Percentiles rank a stretch among this genome's conserved stretches.
Conservation (phyloP, 2,329 filamentous ascomycete genomes). For the Fusarium xyrophilum region DNA sequence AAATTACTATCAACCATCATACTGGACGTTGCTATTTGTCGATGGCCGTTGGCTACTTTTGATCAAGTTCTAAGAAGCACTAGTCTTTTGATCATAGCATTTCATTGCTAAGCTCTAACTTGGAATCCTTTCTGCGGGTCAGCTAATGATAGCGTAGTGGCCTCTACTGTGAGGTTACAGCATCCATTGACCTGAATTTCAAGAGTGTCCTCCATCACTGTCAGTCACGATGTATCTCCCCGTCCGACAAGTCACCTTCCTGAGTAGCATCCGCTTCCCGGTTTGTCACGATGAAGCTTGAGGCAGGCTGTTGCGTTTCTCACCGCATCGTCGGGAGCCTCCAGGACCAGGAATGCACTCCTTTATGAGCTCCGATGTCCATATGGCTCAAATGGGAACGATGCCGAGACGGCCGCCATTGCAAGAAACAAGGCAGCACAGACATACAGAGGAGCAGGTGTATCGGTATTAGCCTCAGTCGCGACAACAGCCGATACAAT, state of each 20-base stretch:
- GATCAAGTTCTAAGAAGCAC: no score
- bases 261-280: neutral
- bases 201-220: fast-evolving
- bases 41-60: no score
- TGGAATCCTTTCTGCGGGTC: fast-evolving
- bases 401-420: conserved; percentile 54
- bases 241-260: neutral
- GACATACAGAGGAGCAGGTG: conserved; percentile 70
- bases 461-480: conserved; percentile 65
- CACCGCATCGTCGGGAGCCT: fast-evolving
- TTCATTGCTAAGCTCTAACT: neutral
- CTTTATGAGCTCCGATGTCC: conserved; percentile 1
- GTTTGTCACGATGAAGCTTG: fast-evolving
- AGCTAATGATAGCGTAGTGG: fast-evolving
- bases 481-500: conserved; percentile 74
- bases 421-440: conserved; percentile 70
- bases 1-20: fast-evolving
- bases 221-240: neutral
- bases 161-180: fast-evolving
- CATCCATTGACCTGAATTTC: neutral
- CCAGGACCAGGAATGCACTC: fast-evolving
- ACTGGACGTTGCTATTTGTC: fast-evolving
- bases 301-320: fast-evolving
- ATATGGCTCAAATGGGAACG: conserved; percentile 20
- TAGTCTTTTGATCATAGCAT: fast-evolving